Evolutionary conservation across 345 rosid species (phyloP), one percentile per base, ranked within the genome.

Genomic region (Orychophragmus violaceus): DNA sequence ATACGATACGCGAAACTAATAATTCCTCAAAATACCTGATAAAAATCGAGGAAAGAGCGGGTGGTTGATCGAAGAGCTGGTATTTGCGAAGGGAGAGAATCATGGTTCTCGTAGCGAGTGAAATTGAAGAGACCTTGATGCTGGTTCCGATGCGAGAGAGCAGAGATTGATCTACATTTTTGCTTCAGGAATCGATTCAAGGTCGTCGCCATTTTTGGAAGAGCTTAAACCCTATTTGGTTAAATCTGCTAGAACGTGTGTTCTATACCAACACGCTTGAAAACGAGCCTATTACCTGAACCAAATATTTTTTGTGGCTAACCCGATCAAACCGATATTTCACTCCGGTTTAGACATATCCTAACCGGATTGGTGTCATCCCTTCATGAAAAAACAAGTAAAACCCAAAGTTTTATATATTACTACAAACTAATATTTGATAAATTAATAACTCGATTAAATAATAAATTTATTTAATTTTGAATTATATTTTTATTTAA

Each of bases 41-140:
- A 82, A 54, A 86, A 45, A 74, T 92, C 93, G 70, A 92, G 81
- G 83, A 74, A 74, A 12, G 84, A 86, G 35, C 95, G 96, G 53
- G 65, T 66, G 22, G 85, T 71, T 59, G 84, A 77, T 59, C 63
- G 68, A 33, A 69, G 90, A 76, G 80, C 81, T 41, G 69, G 66
- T 13, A 60, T 69, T 24, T 64, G 77, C 8, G 75, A 56, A 64
- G 82, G 87, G 42, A 77, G 81, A 48, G 77, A 66, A 1, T 8
- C 50, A 41, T 69, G 82, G 22, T 72, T 74, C 56, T 72, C 42
- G 14, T 61, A 74, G 63, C 52, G 56, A 39, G 53, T 10, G 29
- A 17, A 18, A 32, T 19, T n/a, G 54, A 57, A 74, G 22, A 66
- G 12, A 0, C 63, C 68, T 42, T 53, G 58, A 2, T 21, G 21